A percentile compares a stretch with the other conserved stretches of the same genome.
phyloP scores from a whole-genome alignment of 176 grass and related monocot species.

The Phyllostachys edulis region DNA sequence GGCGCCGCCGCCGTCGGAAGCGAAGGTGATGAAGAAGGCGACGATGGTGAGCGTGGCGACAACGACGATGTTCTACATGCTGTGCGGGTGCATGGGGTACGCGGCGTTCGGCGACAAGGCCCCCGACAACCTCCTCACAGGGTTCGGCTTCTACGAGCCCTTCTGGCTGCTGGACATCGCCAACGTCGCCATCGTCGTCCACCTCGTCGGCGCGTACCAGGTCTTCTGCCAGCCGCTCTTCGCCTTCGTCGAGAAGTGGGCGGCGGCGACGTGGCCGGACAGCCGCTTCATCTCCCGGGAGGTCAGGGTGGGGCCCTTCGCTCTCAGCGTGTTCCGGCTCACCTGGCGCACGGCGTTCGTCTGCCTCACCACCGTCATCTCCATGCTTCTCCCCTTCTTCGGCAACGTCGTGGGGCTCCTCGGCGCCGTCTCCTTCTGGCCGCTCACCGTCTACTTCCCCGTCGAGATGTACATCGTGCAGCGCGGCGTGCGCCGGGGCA shows the following conservation, averaged over 20 bases:
- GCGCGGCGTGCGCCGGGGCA: slow-evolving; percentile 32
- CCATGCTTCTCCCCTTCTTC: slow-evolving; percentile 92
- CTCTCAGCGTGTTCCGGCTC: slow-evolving; percentile 47
- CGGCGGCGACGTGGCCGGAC: slow-evolving; percentile 57
- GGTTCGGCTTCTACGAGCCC: slow-evolving; percentile 72
- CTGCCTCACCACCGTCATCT: slow-evolving; percentile 49
- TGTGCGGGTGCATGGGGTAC: slow-evolving; percentile 59
- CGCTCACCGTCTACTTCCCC: slow-evolving; percentile 85
- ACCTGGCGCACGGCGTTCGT: slow-evolving; percentile 65
- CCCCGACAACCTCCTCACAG: slow-evolving; percentile 58
- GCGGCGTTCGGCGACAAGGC: slow-evolving; percentile 56
- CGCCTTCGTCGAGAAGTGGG: slow-evolving; percentile 96
- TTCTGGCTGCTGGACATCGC: slow-evolving; percentile 73
- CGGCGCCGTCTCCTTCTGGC: slow-evolving; percentile 92
- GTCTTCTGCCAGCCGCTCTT: slow-evolving; percentile 92
- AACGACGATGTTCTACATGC: slow-evolving; percentile 77
- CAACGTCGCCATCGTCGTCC: slow-evolving; percentile 63
- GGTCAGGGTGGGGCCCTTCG: slow-evolving; percentile 12
- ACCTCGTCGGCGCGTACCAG: slow-evolving; percentile 74
- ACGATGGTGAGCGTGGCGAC: slow-evolving; percentile 61
- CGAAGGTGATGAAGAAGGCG: slow-evolving; percentile 80
- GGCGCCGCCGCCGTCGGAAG: slow-evolving; percentile 74
- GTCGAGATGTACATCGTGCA: slow-evolving; percentile 84
- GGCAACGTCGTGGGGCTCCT: slow-evolving; percentile 72
- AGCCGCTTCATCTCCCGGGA: slow-evolving; percentile 46